Conservation (phyloP, 2,329 filamentous ascomycete genomes). For the Monilinia laxa region DNA sequence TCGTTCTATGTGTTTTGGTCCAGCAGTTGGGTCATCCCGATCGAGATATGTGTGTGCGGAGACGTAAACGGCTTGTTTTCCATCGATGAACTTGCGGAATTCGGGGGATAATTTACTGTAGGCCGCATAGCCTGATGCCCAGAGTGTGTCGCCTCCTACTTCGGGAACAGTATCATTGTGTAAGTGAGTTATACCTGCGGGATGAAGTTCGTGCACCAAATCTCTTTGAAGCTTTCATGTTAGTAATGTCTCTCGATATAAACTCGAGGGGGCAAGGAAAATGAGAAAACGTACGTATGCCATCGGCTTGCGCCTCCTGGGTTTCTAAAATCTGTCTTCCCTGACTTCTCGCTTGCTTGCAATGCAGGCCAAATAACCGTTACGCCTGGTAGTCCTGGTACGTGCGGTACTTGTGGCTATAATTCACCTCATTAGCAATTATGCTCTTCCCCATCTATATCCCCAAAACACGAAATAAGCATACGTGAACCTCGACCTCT, state of each 20-base stretch:
- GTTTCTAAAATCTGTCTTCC: conserved; percentile 59
- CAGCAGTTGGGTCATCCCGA: conserved; percentile 57
- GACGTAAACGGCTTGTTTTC: conserved; percentile 61
- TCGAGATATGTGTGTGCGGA: conserved; percentile 68
- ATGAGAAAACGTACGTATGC: conserved; percentile 51
- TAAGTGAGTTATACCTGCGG: conserved; percentile 67
- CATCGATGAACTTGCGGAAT: conserved; percentile 70
- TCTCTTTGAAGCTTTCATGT: conserved; percentile 43
- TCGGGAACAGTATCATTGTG: conserved; percentile 62
- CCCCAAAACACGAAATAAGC: conserved; percentile 32
- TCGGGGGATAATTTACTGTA: conserved; percentile 71
- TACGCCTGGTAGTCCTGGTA: conserved; percentile 64
- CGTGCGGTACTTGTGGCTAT: conserved; percentile 68
- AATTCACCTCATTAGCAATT: conserved; percentile 19
- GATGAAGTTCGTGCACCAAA: conserved; percentile 68
- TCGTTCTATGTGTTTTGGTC: conserved; percentile 66
- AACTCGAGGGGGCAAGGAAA: not conserved
- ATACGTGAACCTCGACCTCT: conserved; percentile 66
- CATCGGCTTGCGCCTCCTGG: conserved; percentile 67
- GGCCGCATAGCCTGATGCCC: conserved; percentile 68
- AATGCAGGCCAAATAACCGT: conserved; percentile 71
- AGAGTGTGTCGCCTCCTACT: conserved; percentile 68
- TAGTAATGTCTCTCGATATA: not conserved
- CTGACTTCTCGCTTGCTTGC: conserved; percentile 54
- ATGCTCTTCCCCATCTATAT: not conserved